Evolutionary conservation across 2,329 filamentous ascomycete genomes (phyloP), one percentile per base, ranked within the genome.

Genomic region (Didymella pinodella): DNA sequence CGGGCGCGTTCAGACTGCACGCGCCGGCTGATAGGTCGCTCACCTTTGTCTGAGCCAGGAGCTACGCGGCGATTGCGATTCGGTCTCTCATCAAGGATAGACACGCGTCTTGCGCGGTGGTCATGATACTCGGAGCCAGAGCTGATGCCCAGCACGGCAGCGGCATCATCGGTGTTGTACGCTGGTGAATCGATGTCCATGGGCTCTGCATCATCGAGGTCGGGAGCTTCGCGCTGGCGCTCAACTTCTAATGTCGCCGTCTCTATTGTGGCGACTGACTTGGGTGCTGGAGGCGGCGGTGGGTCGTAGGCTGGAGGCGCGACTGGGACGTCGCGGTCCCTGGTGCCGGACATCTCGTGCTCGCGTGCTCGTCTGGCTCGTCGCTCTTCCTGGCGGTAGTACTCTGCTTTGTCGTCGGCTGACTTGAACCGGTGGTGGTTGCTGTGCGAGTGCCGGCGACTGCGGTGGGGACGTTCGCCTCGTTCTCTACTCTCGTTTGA

Each of bases 401-500:
- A 75, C 16, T 72, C 72, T 11, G 66, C 69, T 54, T 77, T 74
- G 28, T 77, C 73, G 47, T 73, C 70, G 14, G 67, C 56, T 4
- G 66, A 70, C 8, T 66, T 66, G 54, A 74, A 75, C 1, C 65
- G 68, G 31, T 67, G 67, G 7, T 69, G 65, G 4, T 56, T 65
- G 2, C 60, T 57, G 20, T 69, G 66, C 12, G 72, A 75, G 46
- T 69, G 62, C 34, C 69, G 68, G 7, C 72, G 70, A 51, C 64
- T 72, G n/a, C 70, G 73, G 51, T 72, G 69, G 3, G 69, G 65
- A 2, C 71, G 72, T 36, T 75, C 71, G 26, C 55, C 57, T 14
- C 70, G 64, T 31, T 75, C 73, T 8, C 71, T 68, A 43, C 72
- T 73, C 25, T 69, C 73, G 29, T 70, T 70, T 1, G 74, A 76